Evolutionary conservation across 164 flowering plant genomes (phyloP), one percentile per base, ranked within the genome.

Genomic region (Umbilicus rupestris): DNA sequence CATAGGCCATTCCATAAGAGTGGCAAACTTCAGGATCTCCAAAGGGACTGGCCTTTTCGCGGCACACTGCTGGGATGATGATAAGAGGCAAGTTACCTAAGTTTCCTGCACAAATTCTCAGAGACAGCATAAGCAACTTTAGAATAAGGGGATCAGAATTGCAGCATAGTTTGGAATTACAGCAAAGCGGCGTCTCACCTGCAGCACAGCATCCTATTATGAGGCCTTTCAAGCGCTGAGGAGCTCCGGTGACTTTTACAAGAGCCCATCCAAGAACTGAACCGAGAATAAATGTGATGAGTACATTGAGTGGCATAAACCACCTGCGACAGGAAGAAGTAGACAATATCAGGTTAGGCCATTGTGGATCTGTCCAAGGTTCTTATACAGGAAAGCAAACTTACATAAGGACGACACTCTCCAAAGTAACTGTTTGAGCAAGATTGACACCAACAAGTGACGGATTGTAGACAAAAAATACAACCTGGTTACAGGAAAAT

Each of bases 301-400:
- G 73, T 41, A 82, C 72, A 69, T 82, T 82, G 35, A 80, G 58
- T 12, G 80, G 80, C 82, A 82, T 82, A 71, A 82, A 82, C 85
- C 85, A 82, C 75, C 85, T 82, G 50, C 17, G 29, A 26, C 24
- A 17, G 33, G 55, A 15, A 4, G 47, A 42, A 12, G 31, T 3
- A 12, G 7, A 31, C 33, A 24, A 24, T 44, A 24, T 22, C 3
- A 39, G 57, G 47, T 10, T 63, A 24, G 22, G 0, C 16, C 19
- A 30, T 8, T 7, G 5, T 24, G 7, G 16, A 29, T 46, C 1
- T 7, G n/a, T 22, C 5, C 47, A 64, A 12, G n/a, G 22, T 12
- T 39, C 19, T 2, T 2, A 20, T 17, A 5, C 9, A 42, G 17
- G 1, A 15, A 12, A 14, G 22, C 30, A 39, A 41, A 58, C 77